Base-by-base conservation (phyloP, 2,329 filamentous ascomycete species). In the Thermoascus crustaceus region DNA sequence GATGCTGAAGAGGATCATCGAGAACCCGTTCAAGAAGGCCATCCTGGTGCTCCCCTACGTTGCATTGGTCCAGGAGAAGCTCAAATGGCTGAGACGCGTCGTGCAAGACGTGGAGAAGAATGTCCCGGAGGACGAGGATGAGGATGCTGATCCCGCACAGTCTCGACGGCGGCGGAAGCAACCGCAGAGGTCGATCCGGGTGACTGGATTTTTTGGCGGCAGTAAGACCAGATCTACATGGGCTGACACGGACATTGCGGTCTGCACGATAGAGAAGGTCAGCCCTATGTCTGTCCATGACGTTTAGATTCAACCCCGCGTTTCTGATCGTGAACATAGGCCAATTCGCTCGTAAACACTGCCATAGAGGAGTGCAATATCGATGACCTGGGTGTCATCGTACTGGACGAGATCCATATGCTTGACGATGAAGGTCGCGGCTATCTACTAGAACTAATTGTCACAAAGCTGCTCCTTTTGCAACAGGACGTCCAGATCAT, bases 401-500 rank as follows among this genome's bases (percentile, higher is more conserved):
- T 87, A 9, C 65, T 87, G 21, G 83, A 88, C 48, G 83, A 88
- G 53, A 63, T 87, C n/a, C 83, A 88, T 53, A 86, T 88, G 81
- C 69, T 87, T 29, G 79, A 85, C 47, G 83, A 87, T 52, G 79
- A 81, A 42, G 73, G 80, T 45, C 75, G 83, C 8, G 83, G 83
- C 3, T 87, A 87, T 52, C 67, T 87, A 1, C 64, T 87, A 36
- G 83, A 88, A 52, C 64, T 87, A 4, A 75, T 85, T 60, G 76
- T 79, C 4, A 82, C 81, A 3, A 87, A 87, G 50, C 52, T 87
- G 19, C 61, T 85, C n/a, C 73, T 77, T 38, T 59, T 87, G 14
- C 78, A 75, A 17, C 75, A 83, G 39, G 61, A 69, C 16, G 68
- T 84, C 11, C 82, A 87, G 50, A 77, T 87, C 13, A 64, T 86